Conservation (phyloP, 2,329 filamentous ascomycete species). For the Alternaria gansuensis region DNA sequence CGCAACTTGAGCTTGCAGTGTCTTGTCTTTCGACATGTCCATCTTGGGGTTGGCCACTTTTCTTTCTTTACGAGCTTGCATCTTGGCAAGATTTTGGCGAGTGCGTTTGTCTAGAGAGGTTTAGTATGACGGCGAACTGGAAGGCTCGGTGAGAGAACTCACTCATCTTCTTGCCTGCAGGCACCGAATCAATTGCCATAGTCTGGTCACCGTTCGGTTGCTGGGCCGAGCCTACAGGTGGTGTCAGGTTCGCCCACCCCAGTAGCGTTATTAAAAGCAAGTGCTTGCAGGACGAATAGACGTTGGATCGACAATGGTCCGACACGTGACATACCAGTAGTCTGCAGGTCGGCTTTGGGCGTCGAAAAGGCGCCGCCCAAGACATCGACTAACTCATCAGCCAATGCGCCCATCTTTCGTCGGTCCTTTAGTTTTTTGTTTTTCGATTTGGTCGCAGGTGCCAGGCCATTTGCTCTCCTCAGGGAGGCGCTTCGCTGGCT, state of each 20-base stretch:
- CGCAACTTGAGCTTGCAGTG: constrained; percentile 20
- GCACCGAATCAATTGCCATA: constrained; percentile 23
- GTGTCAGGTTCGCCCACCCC: constrained; percentile 5
- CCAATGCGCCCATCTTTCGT: constrained; percentile 33
- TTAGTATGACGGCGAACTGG: neutral
- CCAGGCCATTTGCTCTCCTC: constrained; percentile 17
- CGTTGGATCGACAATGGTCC: neutral
- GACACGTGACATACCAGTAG: constrained; percentile 25
- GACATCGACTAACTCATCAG: constrained; percentile 30
- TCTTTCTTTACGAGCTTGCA: constrained; percentile 28
- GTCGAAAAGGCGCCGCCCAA: constrained; percentile 30
- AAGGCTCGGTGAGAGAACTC: constrained; percentile 8
- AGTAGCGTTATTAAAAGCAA: constrained; percentile 11
- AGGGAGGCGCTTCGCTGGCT: constrained; percentile 34
- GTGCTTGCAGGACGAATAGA: constrained; percentile 2
- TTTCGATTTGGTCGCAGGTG: constrained; percentile 22
- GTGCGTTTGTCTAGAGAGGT: constrained; percentile 26
- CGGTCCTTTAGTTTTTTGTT: constrained; percentile 32
- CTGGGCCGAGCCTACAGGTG: constrained; percentile 4
- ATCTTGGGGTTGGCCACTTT: constrained; percentile 11
- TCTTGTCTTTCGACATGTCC: constrained; percentile 19
- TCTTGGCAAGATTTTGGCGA: constrained; percentile 33
- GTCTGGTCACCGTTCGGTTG: constrained; percentile 20
- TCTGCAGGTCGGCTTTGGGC: constrained; percentile 10
- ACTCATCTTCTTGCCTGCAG: constrained; percentile 33